Evolutionary conservation across 1,139 yeast genomes (phyloP), one percentile per base, ranked within the genome.

Genomic region (Taiozyma sp.): DNA sequence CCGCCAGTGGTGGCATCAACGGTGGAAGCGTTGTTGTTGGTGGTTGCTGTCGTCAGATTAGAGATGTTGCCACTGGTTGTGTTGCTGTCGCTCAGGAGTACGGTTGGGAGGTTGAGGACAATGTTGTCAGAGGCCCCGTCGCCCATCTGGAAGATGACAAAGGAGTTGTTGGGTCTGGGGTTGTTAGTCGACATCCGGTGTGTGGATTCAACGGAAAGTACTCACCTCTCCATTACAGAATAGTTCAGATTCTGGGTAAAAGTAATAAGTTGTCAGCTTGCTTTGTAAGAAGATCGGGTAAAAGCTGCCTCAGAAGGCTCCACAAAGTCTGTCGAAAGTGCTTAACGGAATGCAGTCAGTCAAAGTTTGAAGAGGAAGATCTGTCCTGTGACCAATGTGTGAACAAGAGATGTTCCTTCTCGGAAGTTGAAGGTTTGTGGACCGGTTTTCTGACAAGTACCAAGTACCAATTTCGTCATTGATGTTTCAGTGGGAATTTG

Each of bases 61-160:
- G 14, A 43, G 27, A 22, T 8, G 9, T 41, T 30, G 27, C 24
- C n/a, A 10, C 27, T 22, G 32, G 8, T 13, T 19, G 43, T 16
- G 29, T 43, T 29, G 16, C 16, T 40, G 39, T 48, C 48, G 30
- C 32, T 27, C 13, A 47, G 23, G 22, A 50, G 48, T 29, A 53
- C 51, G 5, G 52, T 39, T 4, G 60, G 60, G 19, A 58, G 34
- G 43, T 54, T 49, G 30, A 55, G 48, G 29, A 55, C 46, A 38
- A 53, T 50, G 46, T 51, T 56, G 40, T 56, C 60, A 8, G 54
- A 46, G 48, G 48, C 45, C 2, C 55, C 56, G 9, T 54, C 60
- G 23, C 58, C 60, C 29, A 55, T 48, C 28, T 57, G 57, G 48
- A 57, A 57, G 39, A 59, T 54, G 32, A 59, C 59, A 44, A 56